A percentile compares a stretch with the other conserved stretches of the same genome.
phyloP scores from a whole-genome alignment of 2,329 filamentous ascomycete genomes.

The Talaromyces sp. region DNA sequence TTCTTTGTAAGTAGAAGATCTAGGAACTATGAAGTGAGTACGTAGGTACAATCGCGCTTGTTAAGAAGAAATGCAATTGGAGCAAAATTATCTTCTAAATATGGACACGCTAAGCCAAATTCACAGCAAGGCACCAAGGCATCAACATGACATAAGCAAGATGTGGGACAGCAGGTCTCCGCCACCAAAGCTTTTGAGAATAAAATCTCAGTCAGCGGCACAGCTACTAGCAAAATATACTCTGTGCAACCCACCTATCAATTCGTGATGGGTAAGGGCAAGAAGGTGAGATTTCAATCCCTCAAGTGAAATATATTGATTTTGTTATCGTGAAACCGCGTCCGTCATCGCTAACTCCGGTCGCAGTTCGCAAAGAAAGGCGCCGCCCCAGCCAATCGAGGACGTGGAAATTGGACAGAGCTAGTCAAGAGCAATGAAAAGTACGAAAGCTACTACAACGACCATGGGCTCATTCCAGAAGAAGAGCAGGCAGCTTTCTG shows the following conservation, averaged over 20 bases:
- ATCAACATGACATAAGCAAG: not conserved
- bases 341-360: not conserved
- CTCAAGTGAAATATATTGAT: not conserved
- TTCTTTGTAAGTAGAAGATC: not conserved
- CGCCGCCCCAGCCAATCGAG: constrained; percentile 41
- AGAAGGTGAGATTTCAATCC: constrained; percentile 11
- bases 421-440: constrained; percentile 78
- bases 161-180: constrained; percentile 1
- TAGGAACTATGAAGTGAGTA: not conserved
- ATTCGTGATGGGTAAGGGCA: constrained; percentile 22
- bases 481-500: constrained; percentile 81
- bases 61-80: not conserved
- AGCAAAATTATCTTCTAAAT: not conserved
- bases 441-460: constrained; percentile 84
- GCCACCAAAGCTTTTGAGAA: not conserved
- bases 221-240: not conserved
- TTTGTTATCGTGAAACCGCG: not conserved
- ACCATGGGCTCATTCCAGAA: constrained; percentile 70
- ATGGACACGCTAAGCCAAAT: not conserved
- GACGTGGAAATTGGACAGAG: constrained; percentile 55
- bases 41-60: not conserved
- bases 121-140: not conserved
- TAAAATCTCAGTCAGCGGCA: constrained; percentile 5
- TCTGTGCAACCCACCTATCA: not conserved
- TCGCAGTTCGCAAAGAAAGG: constrained; percentile 20